Conservation (phyloP, 148 eudicot species). For the Limonium bicolor region DNA sequence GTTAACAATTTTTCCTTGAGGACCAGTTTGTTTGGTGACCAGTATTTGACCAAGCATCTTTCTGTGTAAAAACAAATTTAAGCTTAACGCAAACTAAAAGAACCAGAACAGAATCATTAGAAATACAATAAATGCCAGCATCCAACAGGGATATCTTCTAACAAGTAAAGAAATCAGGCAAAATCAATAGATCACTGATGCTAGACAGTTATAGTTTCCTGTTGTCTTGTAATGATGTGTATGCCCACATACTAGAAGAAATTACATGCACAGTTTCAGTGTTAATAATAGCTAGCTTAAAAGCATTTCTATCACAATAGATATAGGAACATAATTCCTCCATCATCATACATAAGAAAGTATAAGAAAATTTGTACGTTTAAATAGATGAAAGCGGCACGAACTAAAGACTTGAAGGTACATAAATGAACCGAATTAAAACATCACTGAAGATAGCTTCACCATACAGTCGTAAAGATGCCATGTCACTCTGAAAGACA, state of each 20-base stretch:
- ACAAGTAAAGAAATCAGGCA: not conserved
- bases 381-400: no score
- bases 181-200: not conserved
- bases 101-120: not conserved
- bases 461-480: no score
- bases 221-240: not conserved
- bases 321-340: no score
- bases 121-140: not conserved
- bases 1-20: slow-evolving; percentile 88
- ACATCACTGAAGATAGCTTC: no score
- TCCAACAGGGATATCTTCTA: not conserved
- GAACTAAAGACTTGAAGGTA: no score
- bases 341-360: no score
- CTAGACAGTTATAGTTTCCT: not conserved
- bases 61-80: slow-evolving; percentile 14
- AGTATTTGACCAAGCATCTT: slow-evolving; percentile 96
- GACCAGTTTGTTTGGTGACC: slow-evolving; percentile 94
- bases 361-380: no score
- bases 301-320: no score
- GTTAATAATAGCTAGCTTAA: no score
- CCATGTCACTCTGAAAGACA: no score
- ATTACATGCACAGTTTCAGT: no score
- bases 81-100: not conserved
- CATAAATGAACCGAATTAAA: no score
- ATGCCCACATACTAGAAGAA: not conserved